Evolutionary conservation across 306 rosid genomes (phyloP), one percentile per base, ranked within the genome.

Genomic region (Dalbergia cochinchinensis): DNA sequence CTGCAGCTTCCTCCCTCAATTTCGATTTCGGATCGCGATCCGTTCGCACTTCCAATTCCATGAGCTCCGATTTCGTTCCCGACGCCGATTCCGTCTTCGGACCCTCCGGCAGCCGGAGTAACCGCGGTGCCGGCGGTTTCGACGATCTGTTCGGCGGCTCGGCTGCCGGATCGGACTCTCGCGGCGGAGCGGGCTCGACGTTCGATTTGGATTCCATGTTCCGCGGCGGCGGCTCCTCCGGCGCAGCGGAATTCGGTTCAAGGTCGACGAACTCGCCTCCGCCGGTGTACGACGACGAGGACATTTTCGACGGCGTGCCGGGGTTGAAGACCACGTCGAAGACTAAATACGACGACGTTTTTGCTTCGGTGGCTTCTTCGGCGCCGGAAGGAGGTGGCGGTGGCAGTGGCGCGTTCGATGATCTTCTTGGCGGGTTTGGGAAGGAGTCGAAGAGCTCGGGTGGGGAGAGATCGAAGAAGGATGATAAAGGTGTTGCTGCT

Each of bases 231-330:
- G 74, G 8, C 57, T 47, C 53, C 12, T 50, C 90, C 41, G 31
- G 20, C 26, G 33, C 26, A 13, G 26, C 7, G 60, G 81, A 80
- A 79, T 73, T 86, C 7, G 80, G 82, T 39, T 78, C 84, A 31
- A 87, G 83, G 87, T 63, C 92, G 8, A 3, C 79, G 50, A 80
- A 68, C 67, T 78, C 90, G 10, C 99, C 98, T 9, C 74, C 88
- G 64, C 98, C 98, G 0, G 92, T 92, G 3, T 94, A 92, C 16
- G 98, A 89, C 33, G 98, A 89, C 18, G 98, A 92, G 7, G 99
- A 91, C 89, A 88, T 95, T 85, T 95, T 95, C 33, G 86, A 81
- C 50, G 98, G 99, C 42, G 90, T 95, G 15, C 93, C 96, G 1
- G 99, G 99, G 73, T 51, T 95, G 80, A 91, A 83, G 84, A 93